Evolutionary conservation across 192 early-diverging fungal genomes (phyloP).

Genomic region (Entophlyctis helioformis): DNA sequence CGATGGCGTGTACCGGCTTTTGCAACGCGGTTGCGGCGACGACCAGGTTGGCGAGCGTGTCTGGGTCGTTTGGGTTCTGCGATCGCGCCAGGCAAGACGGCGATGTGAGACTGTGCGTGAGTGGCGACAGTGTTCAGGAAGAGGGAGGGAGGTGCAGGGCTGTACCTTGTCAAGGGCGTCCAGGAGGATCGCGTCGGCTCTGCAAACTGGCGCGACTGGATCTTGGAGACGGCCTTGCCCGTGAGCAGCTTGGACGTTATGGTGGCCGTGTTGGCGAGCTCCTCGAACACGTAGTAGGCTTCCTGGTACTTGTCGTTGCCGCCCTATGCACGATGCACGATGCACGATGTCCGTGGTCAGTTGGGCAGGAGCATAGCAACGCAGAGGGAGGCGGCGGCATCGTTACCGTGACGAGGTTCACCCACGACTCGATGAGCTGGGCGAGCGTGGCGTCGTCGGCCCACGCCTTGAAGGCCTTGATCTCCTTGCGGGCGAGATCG

Average conservation of each 20-base stretch:
- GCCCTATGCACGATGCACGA: slow-evolving; percentile 28
- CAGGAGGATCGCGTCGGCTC: slow-evolving; percentile 67
- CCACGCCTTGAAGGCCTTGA: slow-evolving; percentile 70
- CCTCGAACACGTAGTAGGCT: slow-evolving; percentile 88
- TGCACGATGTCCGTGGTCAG: not conserved
- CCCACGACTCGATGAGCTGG: slow-evolving; percentile 88
- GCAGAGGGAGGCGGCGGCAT: not conserved
- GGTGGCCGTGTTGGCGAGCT: slow-evolving; percentile 66
- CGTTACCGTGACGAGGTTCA: slow-evolving; percentile 47
- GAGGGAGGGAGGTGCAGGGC: too few relatives aligned
- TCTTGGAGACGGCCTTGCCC: slow-evolving; percentile 68
- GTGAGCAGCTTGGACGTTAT: slow-evolving; percentile 64
- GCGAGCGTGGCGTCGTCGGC: slow-evolving; percentile 91
- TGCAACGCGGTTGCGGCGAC: slow-evolving; percentile 56
- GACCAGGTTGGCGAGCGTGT: slow-evolving; percentile 79
- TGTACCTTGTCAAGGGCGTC: slow-evolving; percentile 60
- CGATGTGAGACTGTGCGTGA: not conserved
- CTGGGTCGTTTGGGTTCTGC: slow-evolving; percentile 59
- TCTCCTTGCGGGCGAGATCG: slow-evolving; percentile 75
- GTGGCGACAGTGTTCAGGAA: too few relatives aligned
- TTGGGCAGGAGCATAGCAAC: slow-evolving; percentile 5
- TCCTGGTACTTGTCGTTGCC: slow-evolving; percentile 69
- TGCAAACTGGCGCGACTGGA: slow-evolving; percentile 64
- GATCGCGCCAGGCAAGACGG: not conserved
- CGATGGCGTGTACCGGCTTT: slow-evolving; percentile 54